Evolutionary conservation across 2,329 filamentous ascomycete species (phyloP), one percentile per base, ranked within the genome.

Genomic region (Hymenoscyphus repandus): DNA sequence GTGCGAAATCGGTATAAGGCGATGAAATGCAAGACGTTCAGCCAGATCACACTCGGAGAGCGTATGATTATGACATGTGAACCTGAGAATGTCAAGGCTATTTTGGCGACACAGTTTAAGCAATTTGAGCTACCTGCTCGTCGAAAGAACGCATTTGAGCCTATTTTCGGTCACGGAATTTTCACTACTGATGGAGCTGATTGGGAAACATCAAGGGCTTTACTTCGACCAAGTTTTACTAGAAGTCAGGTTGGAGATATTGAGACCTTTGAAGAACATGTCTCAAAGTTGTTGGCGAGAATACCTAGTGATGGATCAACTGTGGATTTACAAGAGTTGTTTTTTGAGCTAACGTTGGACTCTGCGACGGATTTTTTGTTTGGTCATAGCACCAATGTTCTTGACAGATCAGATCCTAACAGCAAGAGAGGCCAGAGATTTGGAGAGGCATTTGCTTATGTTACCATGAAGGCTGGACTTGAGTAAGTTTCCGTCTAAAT

Each of bases 191-290:
- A 80, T 49, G 77, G 77, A 1, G 62, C 67, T 34, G 65, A 68
- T 9, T 82, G 79, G 79, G 73, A 77, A 39, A 69, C 76, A 30
- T 78, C 74, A 33, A 65, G 78, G 6, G 68, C 70, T n/a, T 63
- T 82, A 55, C 72, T 82, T 34, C 66, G 77, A 12, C 78, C 77
- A 11, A 77, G 74, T 55, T 79, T 80, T 53, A 70, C 73, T n/a
- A 68, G 74, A 7, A 72, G 74, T 53, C 74, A 78, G 62, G 70
- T 78, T 37, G 80, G 83, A 22, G 85, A 91, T 63, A 72, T 91
- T 18, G 73, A 80, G 32, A 80, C 83, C 46, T 83, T 88, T 56
- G 86, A 90, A 63, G 71, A 74, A n/a, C 86, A 91, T 64, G 74
- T 87, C 6, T 69, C 76, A 47, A 74, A 79, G 38, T 69, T 83